A percentile compares a stretch with the other conserved stretches of the same genome.
These are phyloP conservation scores for Alternaria brassicae DNA, from an alignment of 2,329 filamentous ascomycete genomes.

Conservation along the genomic window DNA sequence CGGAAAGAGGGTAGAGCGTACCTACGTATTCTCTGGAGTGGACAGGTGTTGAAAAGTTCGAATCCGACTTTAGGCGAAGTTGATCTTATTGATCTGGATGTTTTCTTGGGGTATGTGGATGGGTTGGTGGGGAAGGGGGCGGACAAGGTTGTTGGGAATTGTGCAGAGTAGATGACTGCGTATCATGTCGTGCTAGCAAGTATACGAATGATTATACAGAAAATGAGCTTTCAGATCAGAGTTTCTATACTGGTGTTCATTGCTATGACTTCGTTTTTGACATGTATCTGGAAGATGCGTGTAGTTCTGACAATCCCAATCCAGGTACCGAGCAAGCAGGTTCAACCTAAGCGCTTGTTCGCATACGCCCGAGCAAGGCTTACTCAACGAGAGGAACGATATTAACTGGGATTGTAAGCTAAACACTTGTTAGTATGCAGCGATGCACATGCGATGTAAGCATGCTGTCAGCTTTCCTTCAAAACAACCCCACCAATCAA, in stretches of 20 bases:
- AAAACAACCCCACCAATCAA: slow-evolving; percentile 19
- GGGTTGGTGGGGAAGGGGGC: slow-evolving; percentile 67
- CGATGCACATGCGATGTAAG: slow-evolving; percentile 23
- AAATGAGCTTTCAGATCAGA: background rate
- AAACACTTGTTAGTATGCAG: background rate
- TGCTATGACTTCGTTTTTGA: background rate
- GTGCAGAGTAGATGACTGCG: slow-evolving; percentile 29
- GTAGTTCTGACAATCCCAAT: background rate
- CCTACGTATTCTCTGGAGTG: slow-evolving; percentile 74
- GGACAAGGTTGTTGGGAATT: slow-evolving; percentile 50
- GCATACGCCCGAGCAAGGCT: background rate
- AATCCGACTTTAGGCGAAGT: slow-evolving; percentile 71
- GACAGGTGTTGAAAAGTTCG: slow-evolving; percentile 70
- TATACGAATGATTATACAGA: background rate
- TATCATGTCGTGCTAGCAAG: background rate
- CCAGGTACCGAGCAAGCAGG: background rate
- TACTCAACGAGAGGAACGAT: background rate
- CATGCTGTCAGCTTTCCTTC: slow-evolving; percentile 27
- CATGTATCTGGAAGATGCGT: too few relatives aligned
- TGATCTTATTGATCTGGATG: slow-evolving; percentile 73
- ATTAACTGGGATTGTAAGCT: background rate
- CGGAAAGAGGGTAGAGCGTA: slow-evolving; percentile 49
- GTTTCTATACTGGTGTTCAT: background rate
- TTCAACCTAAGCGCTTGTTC: background rate
- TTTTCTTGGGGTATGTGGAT: slow-evolving; percentile 73